A percentile compares a stretch with the other conserved stretches of the same genome.
These are phyloP conservation scores for Calonectria hawksworthii DNA, from an alignment of 2,329 filamentous ascomycete species.

Conservation along the genomic window DNA sequence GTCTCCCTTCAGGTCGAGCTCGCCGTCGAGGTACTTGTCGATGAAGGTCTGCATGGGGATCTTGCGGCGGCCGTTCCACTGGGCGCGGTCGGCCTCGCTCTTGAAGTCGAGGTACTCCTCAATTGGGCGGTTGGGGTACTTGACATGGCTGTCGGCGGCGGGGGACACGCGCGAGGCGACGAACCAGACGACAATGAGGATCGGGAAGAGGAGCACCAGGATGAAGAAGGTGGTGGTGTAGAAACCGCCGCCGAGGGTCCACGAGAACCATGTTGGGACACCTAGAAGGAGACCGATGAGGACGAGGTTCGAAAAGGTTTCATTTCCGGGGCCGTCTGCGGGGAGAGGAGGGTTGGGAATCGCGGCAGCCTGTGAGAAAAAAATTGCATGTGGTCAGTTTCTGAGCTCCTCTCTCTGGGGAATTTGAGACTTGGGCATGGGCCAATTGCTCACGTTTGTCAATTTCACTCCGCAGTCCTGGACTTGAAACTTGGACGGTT, in stretches of 20 bases:
- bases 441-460: not conserved
- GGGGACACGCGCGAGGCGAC: conserved; percentile 84
- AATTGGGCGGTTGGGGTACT: conserved; percentile 85
- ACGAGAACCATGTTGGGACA: conserved; percentile 84
- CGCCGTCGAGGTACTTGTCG: conserved; percentile 96
- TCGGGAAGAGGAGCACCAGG: conserved; percentile 81
- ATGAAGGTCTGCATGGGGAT: conserved; percentile 95
- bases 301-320: conserved; percentile 87
- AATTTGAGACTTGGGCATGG: not conserved
- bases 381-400: not conserved
- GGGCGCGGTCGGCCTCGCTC: conserved; percentile 67
- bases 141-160: conserved; percentile 88
- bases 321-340: conserved; percentile 85
- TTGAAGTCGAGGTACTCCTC: conserved; percentile 93
- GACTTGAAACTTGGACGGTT: not conserved
- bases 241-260: conserved; percentile 88
- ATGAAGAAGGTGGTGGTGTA: conserved; percentile 91
- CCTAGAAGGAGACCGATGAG: conserved; percentile 78
- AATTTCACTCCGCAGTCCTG: not conserved
- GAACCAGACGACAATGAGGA: conserved; percentile 87
- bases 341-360: conserved; percentile 97
- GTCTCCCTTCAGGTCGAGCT: conserved; percentile 96
- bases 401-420: not conserved
- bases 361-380: conserved; percentile 61
- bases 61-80: conserved; percentile 83